Evolutionary conservation across 2,329 filamentous ascomycete genomes (phyloP), one percentile per base, ranked within the genome.

Genomic region (Ophiostoma fasciatum): DNA sequence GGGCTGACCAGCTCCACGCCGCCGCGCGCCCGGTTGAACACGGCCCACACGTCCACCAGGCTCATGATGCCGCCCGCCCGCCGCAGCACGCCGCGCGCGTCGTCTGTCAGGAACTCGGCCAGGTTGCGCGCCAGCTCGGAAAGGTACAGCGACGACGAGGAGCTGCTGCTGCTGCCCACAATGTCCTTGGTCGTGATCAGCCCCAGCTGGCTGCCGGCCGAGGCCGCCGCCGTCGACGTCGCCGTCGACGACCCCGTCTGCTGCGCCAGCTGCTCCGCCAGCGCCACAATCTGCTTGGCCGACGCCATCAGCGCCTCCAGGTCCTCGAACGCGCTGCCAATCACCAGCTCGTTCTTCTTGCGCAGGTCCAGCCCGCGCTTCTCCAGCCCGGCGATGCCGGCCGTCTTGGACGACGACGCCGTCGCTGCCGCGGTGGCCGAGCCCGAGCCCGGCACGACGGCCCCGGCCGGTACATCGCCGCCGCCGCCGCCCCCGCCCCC

Each of bases 261-360:
- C 11, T 74, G 66, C 2, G 84, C 77, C 47, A 96, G 88, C 13
- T 76, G 76, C 56, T 96, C 88, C 1, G 90, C 90, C 28, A 98
- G 74, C 5, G 85, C 84, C 34, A 96, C 79, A 33, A 98, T 84
- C 52, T 98, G 84, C 53, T 96, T 94, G 5, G 90, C 90, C 4
- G 88, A 94, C 4, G 87, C 84, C 88, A 96, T 98, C 26, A 98
- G 66, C 4, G 90, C 87, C 53, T 96, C 88, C 0, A 98, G 70
- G 50, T 98, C 90, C 53, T 94, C 88, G 49, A 98, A 98, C 0
- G 90, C 87, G 45, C 74, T 85, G 19, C 88, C 88, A 45, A 98
- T 94, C 33, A 94, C 78, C 9, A 84, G 60, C 55, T 94, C 85
- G 48, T 94, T 96, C 55, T 93, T 94, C 59, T 83, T 88, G 39